Percentiles rank a stretch among this genome's conserved stretches.
Evolutionary conservation across 208 protist genomes (phyloP).

Genomic region (Trypanosoma vivax): DNA sequence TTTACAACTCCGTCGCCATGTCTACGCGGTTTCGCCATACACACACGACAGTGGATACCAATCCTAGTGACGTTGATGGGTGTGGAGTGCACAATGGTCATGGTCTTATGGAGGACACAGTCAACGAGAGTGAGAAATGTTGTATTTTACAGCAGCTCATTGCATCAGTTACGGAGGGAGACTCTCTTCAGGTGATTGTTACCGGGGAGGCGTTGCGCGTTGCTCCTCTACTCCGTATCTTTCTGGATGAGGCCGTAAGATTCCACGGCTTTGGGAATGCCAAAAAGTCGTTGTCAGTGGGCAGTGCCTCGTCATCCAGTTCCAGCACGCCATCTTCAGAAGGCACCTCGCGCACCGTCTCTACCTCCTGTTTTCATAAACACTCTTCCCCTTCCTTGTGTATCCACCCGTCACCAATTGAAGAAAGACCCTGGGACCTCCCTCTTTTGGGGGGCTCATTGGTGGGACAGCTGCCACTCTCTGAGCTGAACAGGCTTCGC

Average conservation of each 20-base stretch:
- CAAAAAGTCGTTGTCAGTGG: no score
- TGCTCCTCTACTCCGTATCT: conserved; percentile 27
- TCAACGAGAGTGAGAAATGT: neutral
- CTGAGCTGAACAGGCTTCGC: conserved; percentile 31
- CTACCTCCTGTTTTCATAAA: neutral
- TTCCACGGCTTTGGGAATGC: conserved; percentile 9
- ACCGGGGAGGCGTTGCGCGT: conserved; percentile 49
- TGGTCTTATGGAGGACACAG: no score
- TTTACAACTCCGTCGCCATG: conserved; percentile 11
- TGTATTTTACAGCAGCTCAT: conserved; percentile 33
- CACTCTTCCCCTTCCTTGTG: conserved; percentile 3
- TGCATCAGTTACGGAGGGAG: conserved; percentile 23
- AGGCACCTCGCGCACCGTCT: neutral
- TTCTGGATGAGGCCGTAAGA: conserved; percentile 25
- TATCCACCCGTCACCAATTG: conserved; percentile 28
- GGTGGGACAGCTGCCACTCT: conserved; percentile 32
- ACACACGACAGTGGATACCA: no score
- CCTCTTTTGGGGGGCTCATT: conserved; percentile 50
- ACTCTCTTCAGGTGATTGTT: conserved; percentile 30
- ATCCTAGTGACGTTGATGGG: no score
- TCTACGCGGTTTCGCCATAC: no score
- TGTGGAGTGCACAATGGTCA: neutral
- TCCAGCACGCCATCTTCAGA: conserved; percentile 8
- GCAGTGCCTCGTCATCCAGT: no score
- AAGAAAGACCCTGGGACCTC: conserved; percentile 38